phyloP scores from a whole-genome alignment of 441 rosid genomes.

The Biscutella laevigata region DNA sequence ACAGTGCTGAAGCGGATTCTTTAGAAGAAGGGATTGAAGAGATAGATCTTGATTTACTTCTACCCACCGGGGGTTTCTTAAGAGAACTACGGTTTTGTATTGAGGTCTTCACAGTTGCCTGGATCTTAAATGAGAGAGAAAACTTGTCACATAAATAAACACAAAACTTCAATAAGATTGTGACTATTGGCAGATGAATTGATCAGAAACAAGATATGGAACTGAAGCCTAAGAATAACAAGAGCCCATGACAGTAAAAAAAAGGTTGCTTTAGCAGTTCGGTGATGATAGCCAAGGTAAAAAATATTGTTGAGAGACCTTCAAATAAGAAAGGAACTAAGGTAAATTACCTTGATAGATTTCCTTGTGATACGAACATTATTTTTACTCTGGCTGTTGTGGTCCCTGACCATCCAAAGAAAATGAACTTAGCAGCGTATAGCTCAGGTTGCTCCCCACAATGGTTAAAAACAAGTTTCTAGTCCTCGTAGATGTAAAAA shows the following conservation, averaged over 20 bases:
- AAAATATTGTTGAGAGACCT: neutral
- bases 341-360: conserved; percentile 40
- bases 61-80: conserved; percentile 31
- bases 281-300: conserved; percentile 1
- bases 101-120: conserved; percentile 41
- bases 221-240: conserved; percentile 1
- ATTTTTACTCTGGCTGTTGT: conserved; percentile 14
- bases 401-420: conserved; percentile 20
- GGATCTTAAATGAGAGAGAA: conserved; percentile 25
- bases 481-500: neutral
- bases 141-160: conserved; percentile 4
- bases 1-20: conserved; percentile 18
- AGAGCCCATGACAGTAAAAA: neutral
- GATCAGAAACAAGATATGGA: neutral
- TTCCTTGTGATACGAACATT: conserved; percentile 28
- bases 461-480: neutral
- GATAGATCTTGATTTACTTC: conserved; percentile 26
- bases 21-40: conserved; percentile 31
- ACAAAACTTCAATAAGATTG: neutral
- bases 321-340: conserved; percentile 1
- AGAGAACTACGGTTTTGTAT: conserved; percentile 32
- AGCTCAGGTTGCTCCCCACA: neutral
- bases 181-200: conserved; percentile 1
- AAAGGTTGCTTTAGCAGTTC: neutral
- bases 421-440: conserved; percentile 11